Evolutionary conservation across 2,329 filamentous ascomycete species (phyloP), one percentile per base, ranked within the genome.

Genomic region (Pseudocercospora cruenta): DNA sequence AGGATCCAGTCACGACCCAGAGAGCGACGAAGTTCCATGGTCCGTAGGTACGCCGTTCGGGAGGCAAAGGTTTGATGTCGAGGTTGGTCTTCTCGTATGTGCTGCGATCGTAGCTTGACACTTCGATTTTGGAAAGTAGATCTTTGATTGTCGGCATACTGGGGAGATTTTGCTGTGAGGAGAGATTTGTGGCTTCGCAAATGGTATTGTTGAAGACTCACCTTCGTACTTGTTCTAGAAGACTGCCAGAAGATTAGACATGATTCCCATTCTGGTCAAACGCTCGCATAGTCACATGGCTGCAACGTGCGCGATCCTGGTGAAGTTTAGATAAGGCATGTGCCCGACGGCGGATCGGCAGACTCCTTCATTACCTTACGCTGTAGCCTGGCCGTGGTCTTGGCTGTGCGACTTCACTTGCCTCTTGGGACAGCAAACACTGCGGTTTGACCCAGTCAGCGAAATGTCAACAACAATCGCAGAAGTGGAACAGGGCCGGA

Each of bases 1-100:
- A 58, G 33, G 54, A 58, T 3, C 54, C 54, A n/a, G 54, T 58
- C 19, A 58, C 54, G 7, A 58, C 54, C 54, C 54, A 58, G 19
- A 58, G 54, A 12, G 54, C 33, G 54, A 58, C 54, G 33, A 58
- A 58, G 28, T 58, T 33, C 54, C 54, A 58, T 33, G 54, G 54
- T 33, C 54, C 54, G 28, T 58, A 58, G 12, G 54, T 58, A 7
- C 54, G 28, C 4, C 54, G 54, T 19, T n/a, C 28, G 14, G 28
- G 54, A 22, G 8, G 26, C 0, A 58, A 28, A 2, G 54, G 54
- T 21, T 39, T 5, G n/a, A 58, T 58, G 21, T 58, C 54, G 3
- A 19, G 26, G n/a, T 58, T 58, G 54, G 54, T 19, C 54, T 58
- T 58, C 24, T 58, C 54, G 33, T n/a, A 33, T 1, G 28, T 4